These are phyloP conservation scores for Medicago truncatula DNA, from an alignment of 306 rosid species.

Conservation along the genomic window MtrunA17r5.0-ANR NC_053049.1:42112501-42113000, in stretches of 20 bases:
- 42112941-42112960: no score
- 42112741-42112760: neutral
- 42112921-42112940: no score
- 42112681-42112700: slow-evolving; percentile 44
- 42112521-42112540: slow-evolving; percentile 18
- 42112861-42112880: no score
- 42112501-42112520: slow-evolving; percentile 18
- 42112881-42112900: no score
- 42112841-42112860: no score
- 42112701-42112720: slow-evolving; percentile 55
- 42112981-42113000: no score
- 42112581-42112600: slow-evolving; percentile 48
- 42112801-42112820: no score
- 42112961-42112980: no score
- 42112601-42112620: neutral
- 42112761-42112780: no score
- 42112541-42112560: slow-evolving; percentile 49
- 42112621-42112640: neutral
- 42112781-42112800: no score
- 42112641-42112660: slow-evolving; percentile 12
- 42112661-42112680: slow-evolving; percentile 22
- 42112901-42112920: no score
- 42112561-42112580: slow-evolving; percentile 43
- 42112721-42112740: slow-evolving; percentile 49
- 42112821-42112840: no score